A percentile compares a stretch with the other conserved stretches of the same genome.
phyloP scores from a whole-genome alignment of 768 basidiomycete genomes.

The Trametes punicea region DNA sequence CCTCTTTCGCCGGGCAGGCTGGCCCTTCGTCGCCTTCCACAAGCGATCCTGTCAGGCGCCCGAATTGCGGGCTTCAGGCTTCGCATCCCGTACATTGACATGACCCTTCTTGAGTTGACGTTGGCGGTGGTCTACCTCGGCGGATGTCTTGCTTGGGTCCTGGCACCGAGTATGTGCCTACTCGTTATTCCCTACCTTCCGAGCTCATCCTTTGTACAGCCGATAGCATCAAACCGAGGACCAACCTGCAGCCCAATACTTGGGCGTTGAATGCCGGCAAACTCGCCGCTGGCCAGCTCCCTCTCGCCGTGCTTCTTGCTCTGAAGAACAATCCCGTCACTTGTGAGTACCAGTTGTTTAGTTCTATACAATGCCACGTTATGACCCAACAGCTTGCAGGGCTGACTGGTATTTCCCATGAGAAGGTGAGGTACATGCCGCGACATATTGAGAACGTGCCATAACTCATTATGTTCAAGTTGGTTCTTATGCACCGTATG shows the following conservation, averaged over 20 bases:
- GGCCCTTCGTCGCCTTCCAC: slow-evolving; percentile 25
- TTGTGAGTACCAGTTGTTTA: slow-evolving; percentile 25
- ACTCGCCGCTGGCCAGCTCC: slow-evolving; percentile 44
- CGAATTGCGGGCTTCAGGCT: slow-evolving; percentile 30
- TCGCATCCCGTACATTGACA: slow-evolving; percentile 25
- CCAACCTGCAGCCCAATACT: slow-evolving; percentile 15
- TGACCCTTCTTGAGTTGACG: slow-evolving; percentile 28
- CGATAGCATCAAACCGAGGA: slow-evolving; percentile 1
- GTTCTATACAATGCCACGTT: background rate
- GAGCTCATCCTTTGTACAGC: background rate
- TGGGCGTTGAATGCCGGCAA: slow-evolving; percentile 35
- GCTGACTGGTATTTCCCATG: slow-evolving; percentile 52
- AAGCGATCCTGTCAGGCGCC: slow-evolving; percentile 26
- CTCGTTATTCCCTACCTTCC: too few relatives aligned
- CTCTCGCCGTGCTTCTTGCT: slow-evolving; percentile 48
- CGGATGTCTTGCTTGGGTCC: slow-evolving; percentile 30
- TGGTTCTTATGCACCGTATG: slow-evolving; percentile 45
- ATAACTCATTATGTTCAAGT: slow-evolving; percentile 6
- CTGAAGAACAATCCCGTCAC: slow-evolving; percentile 53
- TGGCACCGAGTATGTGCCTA: slow-evolving; percentile 30
- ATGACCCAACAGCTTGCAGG: slow-evolving; percentile 27
- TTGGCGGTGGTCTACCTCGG: slow-evolving; percentile 28
- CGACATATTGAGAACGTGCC: background rate
- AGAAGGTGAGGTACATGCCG: slow-evolving; percentile 33
- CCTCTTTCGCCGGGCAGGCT: too few relatives aligned